Percentiles rank a stretch among this genome's conserved stretches.
Evolutionary conservation across 2,329 filamentous ascomycete species (phyloP).

Genomic region (Fusarium hainanense): DNA sequence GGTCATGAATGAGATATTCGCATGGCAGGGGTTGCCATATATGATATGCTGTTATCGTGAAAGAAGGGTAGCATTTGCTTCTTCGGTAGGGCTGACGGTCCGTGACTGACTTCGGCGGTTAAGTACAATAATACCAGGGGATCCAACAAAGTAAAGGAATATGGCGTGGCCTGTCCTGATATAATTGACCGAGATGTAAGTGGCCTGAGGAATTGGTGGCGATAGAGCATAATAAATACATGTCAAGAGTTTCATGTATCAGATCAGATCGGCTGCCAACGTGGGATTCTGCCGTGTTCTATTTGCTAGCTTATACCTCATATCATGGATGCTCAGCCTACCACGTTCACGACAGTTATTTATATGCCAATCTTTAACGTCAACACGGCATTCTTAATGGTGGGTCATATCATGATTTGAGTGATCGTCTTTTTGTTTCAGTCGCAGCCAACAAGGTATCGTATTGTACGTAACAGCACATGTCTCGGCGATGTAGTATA

Average conservation of each 20-base stretch:
- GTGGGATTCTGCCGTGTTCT: slow-evolving; percentile 22
- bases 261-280: slow-evolving; percentile 16
- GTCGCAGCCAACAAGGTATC: slow-evolving; percentile 18
- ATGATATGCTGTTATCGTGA: not conserved
- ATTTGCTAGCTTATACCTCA: slow-evolving; percentile 28
- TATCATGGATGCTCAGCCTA: slow-evolving; percentile 8
- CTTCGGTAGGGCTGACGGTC: slow-evolving; percentile 4
- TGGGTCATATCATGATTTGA: not conserved
- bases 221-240: slow-evolving; percentile 3
- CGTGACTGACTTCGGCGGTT: not conserved
- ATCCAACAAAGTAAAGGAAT: slow-evolving; percentile 2
- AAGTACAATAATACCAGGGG: not conserved
- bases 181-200: slow-evolving; percentile 28
- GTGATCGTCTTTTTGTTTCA: not conserved
- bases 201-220: slow-evolving; percentile 18
- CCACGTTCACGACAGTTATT: not conserved
- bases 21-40: too few relatives aligned
- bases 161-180: not conserved
- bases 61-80: not conserved
- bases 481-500: slow-evolving; percentile 13
- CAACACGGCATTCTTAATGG: not conserved
- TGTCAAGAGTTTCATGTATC: slow-evolving; percentile 7
- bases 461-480: slow-evolving; percentile 11
- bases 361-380: not conserved
- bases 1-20: too few relatives aligned